Percentiles rank a stretch among this genome's conserved stretches.
Conservation (phyloP, 179 eudicot species). For the Beta corolliflora region DNA sequence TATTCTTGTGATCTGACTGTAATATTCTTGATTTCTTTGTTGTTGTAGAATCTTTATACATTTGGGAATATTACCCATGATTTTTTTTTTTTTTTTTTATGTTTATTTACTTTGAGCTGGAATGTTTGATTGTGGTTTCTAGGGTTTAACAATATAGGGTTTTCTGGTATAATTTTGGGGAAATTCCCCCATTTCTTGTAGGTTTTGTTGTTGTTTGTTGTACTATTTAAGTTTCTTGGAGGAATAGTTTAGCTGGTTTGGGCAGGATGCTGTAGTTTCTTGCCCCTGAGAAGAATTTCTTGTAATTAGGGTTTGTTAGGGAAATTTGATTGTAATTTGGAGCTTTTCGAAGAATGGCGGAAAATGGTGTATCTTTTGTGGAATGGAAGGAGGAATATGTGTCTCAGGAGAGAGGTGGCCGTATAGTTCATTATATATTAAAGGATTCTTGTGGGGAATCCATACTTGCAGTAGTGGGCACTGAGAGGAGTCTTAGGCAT, state of each 20-base stretch:
- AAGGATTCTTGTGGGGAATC: constrained; percentile 83
- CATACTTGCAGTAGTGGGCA: constrained; percentile 87
- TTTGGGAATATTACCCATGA: constrained; percentile 12
- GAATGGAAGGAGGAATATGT: constrained; percentile 98
- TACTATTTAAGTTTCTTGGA: constrained; percentile 20
- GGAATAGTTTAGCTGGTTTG: constrained; percentile 19
- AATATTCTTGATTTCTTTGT: constrained; percentile 27
- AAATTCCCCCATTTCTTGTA: constrained; percentile 6
- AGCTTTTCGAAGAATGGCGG: constrained; percentile 44
- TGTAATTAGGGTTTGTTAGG: constrained; percentile 24
- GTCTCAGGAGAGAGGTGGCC: constrained; percentile 86
- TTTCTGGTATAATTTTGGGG: constrained; percentile 20
- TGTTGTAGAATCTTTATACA: constrained; percentile 15
- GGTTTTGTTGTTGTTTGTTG: not conserved
- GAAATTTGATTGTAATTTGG: constrained; percentile 25
- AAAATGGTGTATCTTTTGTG: constrained; percentile 57
- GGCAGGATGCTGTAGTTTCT: constrained; percentile 14
- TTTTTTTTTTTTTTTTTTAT: not conserved
- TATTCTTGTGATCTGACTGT: constrained; percentile 38
- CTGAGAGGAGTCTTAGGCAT: constrained; percentile 99
- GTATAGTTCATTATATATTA: constrained; percentile 87
- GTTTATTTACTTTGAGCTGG: constrained; percentile 15
- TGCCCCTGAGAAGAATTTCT: not conserved
- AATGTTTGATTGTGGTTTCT: constrained; percentile 22
- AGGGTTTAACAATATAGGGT: constrained; percentile 37